These are phyloP conservation scores for Fusarium hainanense DNA, from an alignment of 2,329 filamentous ascomycete genomes.

Conservation along the genomic window DNA sequence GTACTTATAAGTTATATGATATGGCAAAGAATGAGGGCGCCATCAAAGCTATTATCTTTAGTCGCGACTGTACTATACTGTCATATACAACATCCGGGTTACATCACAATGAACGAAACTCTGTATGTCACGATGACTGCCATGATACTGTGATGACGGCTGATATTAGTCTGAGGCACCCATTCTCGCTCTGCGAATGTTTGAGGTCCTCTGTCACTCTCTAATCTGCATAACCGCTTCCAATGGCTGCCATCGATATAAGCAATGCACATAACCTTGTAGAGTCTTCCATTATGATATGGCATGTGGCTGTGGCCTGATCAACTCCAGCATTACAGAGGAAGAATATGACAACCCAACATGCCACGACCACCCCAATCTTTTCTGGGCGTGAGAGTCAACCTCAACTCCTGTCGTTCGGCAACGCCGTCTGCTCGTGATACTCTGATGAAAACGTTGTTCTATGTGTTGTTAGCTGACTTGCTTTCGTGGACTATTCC, in stretches of 20 bases:
- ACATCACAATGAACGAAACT: not conserved
- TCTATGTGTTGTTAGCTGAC: conserved; percentile 59
- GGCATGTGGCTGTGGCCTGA: not conserved
- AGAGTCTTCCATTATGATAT: not conserved
- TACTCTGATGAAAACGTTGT: conserved; percentile 75
- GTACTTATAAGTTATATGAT: not conserved
- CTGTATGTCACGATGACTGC: not conserved
- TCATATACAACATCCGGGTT: not conserved
- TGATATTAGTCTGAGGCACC: not conserved
- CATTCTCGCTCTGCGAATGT: not conserved
- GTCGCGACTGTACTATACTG: not conserved
- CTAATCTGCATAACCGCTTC: not conserved
- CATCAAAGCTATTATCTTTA: not conserved
- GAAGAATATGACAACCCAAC: conserved; percentile 90
- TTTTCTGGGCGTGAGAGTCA: conserved; percentile 79
- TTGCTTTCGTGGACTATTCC: not conserved
- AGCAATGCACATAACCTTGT: not conserved
- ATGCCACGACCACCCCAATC: conserved; percentile 93
- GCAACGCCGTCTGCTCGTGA: conserved; percentile 60
- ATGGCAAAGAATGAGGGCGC: not conserved
- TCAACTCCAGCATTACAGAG: conserved; percentile 62
- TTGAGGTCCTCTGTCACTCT: not conserved
- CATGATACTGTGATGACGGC: not conserved
- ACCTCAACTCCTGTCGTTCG: conserved; percentile 67
- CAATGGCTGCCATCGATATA: no score